phyloP scores from a whole-genome alignment of 2,329 filamentous ascomycete genomes.

The Colletotrichum lini region DNA sequence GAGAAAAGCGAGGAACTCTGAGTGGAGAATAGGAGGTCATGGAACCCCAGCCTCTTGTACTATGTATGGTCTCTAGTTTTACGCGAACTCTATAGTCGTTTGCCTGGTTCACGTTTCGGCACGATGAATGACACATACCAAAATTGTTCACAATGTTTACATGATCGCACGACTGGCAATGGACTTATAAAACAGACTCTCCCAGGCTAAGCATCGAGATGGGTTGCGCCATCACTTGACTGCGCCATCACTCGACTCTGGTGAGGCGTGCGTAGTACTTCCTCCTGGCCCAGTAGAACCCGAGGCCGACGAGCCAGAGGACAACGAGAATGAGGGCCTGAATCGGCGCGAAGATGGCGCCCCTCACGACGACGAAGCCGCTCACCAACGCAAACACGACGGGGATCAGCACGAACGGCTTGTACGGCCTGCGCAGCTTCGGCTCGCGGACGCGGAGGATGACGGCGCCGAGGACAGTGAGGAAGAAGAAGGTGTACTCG shows the following conservation, averaged over 20 bases:
- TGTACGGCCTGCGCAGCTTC: constrained; percentile 68
- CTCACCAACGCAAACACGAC: constrained; percentile 69
- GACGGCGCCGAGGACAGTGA: constrained; percentile 72
- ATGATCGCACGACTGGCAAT: too few relatives aligned
- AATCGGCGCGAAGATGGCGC: constrained; percentile 70
- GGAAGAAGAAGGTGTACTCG: constrained; percentile 75
- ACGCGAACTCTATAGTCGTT: too few relatives aligned
- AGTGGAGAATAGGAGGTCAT: background rate
- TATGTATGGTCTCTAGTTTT: background rate
- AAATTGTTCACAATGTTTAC: too few relatives aligned
- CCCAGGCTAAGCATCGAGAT: too few relatives aligned
- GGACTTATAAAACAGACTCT: too few relatives aligned
- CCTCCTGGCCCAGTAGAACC: constrained; percentile 54
- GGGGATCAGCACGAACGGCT: constrained; percentile 65
- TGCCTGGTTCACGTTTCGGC: too few relatives aligned
- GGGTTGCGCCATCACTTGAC: background rate
- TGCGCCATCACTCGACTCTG: background rate
- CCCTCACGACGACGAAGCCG: constrained; percentile 71
- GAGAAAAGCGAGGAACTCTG: constrained; percentile 32
- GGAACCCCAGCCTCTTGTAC: background rate
- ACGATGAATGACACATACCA: too few relatives aligned
- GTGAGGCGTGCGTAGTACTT: constrained; percentile 14
- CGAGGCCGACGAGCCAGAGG: constrained; percentile 65
- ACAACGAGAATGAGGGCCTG: constrained; percentile 67
- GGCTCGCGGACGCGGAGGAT: constrained; percentile 71